phyloP scores from a whole-genome alignment of 257 asterid species.

The Solanum gracilifrons region DNA sequence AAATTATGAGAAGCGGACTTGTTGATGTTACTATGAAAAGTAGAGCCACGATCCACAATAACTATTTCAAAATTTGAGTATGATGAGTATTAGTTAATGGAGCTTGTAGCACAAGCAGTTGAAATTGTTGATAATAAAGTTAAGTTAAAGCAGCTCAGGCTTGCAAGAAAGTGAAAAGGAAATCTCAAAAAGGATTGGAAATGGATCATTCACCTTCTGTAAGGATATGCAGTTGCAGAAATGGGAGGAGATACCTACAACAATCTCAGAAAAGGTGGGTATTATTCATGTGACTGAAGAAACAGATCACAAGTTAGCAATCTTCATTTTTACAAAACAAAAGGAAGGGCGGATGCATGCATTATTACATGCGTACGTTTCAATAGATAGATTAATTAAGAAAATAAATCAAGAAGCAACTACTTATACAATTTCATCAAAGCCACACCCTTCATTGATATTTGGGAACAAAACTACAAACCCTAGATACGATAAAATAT shows the following conservation, averaged over 20 bases:
- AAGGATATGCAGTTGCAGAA: constrained; percentile 13
- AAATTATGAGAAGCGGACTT: constrained; percentile 40
- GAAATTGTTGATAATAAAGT: background rate
- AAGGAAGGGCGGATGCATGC: background rate
- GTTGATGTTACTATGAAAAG: background rate
- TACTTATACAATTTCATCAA: too few species aligned
- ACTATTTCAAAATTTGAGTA: constrained; percentile 69
- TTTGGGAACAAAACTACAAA: too few species aligned
- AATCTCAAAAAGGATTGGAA: constrained; percentile 26
- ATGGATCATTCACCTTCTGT: constrained; percentile 19
- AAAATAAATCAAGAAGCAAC: too few species aligned
- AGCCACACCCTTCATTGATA: too few species aligned
- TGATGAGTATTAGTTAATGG: constrained; percentile 58
- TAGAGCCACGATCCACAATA: constrained; percentile 36
- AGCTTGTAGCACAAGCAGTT: constrained; percentile 54
- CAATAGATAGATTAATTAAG: background rate
- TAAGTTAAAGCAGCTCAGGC: constrained; percentile 59
- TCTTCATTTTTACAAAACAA: background rate
- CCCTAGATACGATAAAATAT: too few species aligned
- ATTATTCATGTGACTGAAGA: background rate
- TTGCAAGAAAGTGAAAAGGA: constrained; percentile 56
- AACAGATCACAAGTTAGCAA: background rate
- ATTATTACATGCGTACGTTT: background rate
- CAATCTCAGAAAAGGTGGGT: constrained; percentile 4
- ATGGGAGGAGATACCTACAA: constrained; percentile 31